Evolutionary conservation across 2,329 filamentous ascomycete species (phyloP), one percentile per base, ranked within the genome.

Genomic region (Talaromyces atroroseus): DNA sequence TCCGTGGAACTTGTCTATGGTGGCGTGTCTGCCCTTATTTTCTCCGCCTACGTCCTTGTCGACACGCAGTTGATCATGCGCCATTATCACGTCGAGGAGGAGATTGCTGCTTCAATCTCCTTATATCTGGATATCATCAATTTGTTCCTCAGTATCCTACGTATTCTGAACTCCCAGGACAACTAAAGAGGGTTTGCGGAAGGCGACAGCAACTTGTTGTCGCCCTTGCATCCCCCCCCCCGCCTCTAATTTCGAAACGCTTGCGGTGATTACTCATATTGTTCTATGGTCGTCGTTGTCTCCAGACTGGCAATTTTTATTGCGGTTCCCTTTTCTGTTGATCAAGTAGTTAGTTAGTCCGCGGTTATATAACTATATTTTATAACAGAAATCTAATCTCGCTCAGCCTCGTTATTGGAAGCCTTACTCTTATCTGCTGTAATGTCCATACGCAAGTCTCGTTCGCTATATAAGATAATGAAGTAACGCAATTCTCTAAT

Each of bases 121-220:
- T 81, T 99, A 49, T 99, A 99, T 72, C 82, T 99, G 50, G 92
- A 97, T 72, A 86, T 97, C 62, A 90, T 97, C 79, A 99, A 99
- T 81, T 75, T 99, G 63, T 99, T 99, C 84, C 80, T 99, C 63
- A 88, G 90, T 53, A 99, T 99, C 68, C 80, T 99, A 68, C 83
- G 94, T 68, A 97, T 99, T 65, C 80, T 99, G 68, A 99, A 99
- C 80, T 95, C 88, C 78, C 90, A 96, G 80, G 87, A 85, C 70
- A 95, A 96, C 81, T 97, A n/a, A n/a, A 85, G 68, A 34, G 29
- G 42, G 23, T 10, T 42, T 61, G 26, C 36, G 16, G 38, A 36
- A 8, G 16, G 32, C 32, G 5, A 29, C 14, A 26, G n/a, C n/a
- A n/a, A n/a, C n/a, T n/a, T n/a, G n/a, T n/a, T n/a, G n/a, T n/a